Conservation (phyloP, 805 yeast genomes). For the Teunomyces aglyptinius region DNA sequence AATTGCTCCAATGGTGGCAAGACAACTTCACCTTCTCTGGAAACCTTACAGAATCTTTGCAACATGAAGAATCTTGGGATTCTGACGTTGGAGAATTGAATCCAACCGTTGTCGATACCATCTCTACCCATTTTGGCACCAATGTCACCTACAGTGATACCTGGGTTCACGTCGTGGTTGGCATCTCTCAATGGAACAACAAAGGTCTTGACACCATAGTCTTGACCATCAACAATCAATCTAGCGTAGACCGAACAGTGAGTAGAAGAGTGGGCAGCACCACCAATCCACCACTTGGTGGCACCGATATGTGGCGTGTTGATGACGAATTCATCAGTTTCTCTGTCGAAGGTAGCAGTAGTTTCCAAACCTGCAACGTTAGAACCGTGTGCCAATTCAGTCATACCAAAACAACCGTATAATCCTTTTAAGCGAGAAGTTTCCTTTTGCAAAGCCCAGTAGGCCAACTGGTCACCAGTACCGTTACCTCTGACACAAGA, state of each 20-base stretch:
- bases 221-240: slow-evolving; percentile 74
- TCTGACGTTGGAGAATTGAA: slow-evolving; percentile 79
- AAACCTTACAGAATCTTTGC: slow-evolving; percentile 72
- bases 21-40: slow-evolving; percentile 64
- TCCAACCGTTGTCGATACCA: slow-evolving; percentile 97
- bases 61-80: slow-evolving; percentile 85
- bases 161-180: slow-evolving; percentile 70
- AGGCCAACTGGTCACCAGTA: slow-evolving; percentile 75
- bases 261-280: slow-evolving; percentile 93
- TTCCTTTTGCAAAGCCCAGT: slow-evolving; percentile 77
- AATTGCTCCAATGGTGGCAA: slow-evolving; percentile 86
- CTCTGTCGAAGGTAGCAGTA: slow-evolving; percentile 66
- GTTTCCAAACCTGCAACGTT: slow-evolving; percentile 61
- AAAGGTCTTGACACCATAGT: slow-evolving; percentile 89
- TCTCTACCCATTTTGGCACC: slow-evolving; percentile 96
- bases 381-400: slow-evolving; percentile 71
- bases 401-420: slow-evolving; percentile 62
- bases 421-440: slow-evolving; percentile 57
- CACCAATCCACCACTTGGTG: slow-evolving; percentile 99
- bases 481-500: slow-evolving; percentile 85
- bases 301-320: slow-evolving; percentile 91
- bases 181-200: slow-evolving; percentile 85
- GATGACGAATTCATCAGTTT: slow-evolving; percentile 65
- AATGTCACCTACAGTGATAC: slow-evolving; percentile 84
- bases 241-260: slow-evolving; percentile 87